A percentile compares a stretch with the other conserved stretches of the same genome.
Evolutionary conservation across 176 grass and related monocot genomes (phyloP).

Genomic region (Elaeis guineensis): DNA sequence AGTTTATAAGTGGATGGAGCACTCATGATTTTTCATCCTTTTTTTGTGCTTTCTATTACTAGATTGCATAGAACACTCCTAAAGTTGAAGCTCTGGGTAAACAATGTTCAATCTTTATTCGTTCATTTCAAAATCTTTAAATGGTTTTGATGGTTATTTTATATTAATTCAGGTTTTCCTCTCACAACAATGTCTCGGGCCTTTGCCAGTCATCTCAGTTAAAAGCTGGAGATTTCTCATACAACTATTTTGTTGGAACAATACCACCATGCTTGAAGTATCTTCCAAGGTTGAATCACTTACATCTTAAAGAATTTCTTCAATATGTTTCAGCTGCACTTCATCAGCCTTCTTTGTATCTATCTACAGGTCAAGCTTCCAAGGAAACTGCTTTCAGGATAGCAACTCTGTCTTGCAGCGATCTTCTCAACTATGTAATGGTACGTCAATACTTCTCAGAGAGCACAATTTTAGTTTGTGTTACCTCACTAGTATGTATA

Average conservation of each 20-base stretch:
- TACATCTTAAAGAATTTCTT: too few species aligned
- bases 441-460: slow-evolving; percentile 15
- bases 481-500: too few species aligned
- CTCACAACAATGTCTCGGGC: slow-evolving; percentile 29
- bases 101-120: too few species aligned
- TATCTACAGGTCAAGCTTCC: slow-evolving; percentile 78
- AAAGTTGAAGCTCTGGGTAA: too few species aligned
- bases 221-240: slow-evolving; percentile 82
- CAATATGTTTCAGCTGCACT: slow-evolving; percentile 16
- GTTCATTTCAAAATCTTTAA: background rate
- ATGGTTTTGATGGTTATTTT: slow-evolving; percentile 5
- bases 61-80: too few species aligned
- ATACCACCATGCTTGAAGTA: slow-evolving; percentile 87
- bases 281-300: slow-evolving; percentile 58
- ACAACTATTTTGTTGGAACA: slow-evolving; percentile 85
- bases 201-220: slow-evolving; percentile 61
- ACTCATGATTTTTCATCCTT: too few species aligned
- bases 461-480: too few species aligned
- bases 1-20: too few species aligned
- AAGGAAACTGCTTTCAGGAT: slow-evolving; percentile 97
- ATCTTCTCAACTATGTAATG: slow-evolving; percentile 44
- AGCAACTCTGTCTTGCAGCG: slow-evolving; percentile 60
- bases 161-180: slow-evolving; percentile 28
- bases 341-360: slow-evolving; percentile 10
- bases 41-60: too few species aligned